These are phyloP conservation scores for Coelastrella sp. DNA, from an alignment of 139 green algal genomes.

Conservation along the genomic window DNA sequence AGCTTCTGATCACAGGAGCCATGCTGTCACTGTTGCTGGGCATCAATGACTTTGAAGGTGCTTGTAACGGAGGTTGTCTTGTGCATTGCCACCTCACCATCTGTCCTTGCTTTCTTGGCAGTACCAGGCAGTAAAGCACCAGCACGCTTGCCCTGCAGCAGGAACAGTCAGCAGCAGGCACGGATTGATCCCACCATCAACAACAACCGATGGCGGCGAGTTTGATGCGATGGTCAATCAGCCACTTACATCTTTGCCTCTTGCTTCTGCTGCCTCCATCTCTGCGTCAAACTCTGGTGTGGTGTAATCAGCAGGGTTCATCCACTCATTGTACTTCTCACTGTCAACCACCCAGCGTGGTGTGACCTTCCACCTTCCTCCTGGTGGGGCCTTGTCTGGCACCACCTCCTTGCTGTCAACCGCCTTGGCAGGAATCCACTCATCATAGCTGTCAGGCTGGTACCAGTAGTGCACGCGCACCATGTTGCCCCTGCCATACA, in stretches of 20 bases:
- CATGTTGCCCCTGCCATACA: slow-evolving; percentile 51
- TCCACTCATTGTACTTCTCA: slow-evolving; percentile 94
- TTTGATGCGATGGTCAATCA: background rate
- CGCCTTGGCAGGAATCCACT: slow-evolving; percentile 68
- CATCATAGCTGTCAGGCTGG: slow-evolving; percentile 86
- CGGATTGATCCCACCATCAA: background rate
- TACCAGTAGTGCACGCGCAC: slow-evolving; percentile 88
- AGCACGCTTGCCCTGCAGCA: slow-evolving; percentile 39
- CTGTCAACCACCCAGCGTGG: slow-evolving; percentile 83
- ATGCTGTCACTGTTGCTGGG: background rate
- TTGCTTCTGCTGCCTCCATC: slow-evolving; percentile 45
- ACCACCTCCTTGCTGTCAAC: slow-evolving; percentile 43
- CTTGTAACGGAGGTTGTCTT: background rate
- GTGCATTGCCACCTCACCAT: background rate
- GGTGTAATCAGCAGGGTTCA: slow-evolving; percentile 90
- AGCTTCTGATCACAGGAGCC: too few species aligned
- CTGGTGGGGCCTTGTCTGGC: background rate
- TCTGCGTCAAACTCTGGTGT: slow-evolving; percentile 62
- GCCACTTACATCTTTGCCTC: background rate
- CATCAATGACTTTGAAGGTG: background rate
- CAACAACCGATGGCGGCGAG: background rate
- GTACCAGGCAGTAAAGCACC: background rate
- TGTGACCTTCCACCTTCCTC: slow-evolving; percentile 66
- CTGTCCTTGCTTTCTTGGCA: slow-evolving; percentile 9
- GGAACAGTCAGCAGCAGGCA: background rate